A percentile compares a stretch with the other conserved stretches of the same genome.
phyloP scores from a whole-genome alignment of 306 rosid species.

The Trifolium dubium region DNA sequence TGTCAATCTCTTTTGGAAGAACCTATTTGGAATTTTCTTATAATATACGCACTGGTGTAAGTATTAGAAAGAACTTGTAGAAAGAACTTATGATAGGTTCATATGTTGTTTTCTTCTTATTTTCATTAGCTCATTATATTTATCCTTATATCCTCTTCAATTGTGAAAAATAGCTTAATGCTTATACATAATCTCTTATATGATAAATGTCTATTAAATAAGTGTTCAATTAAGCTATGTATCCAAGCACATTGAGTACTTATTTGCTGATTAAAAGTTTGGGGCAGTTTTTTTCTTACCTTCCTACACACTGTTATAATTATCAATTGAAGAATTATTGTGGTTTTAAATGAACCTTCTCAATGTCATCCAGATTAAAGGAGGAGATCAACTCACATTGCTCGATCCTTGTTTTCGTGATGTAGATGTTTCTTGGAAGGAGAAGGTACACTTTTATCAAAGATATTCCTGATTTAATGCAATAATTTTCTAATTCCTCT shows the following conservation, averaged over 20 bases:
- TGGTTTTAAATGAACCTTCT: slow-evolving; percentile 35
- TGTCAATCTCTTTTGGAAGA: not conserved
- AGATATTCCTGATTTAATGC: slow-evolving; percentile 29
- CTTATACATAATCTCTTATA: not conserved
- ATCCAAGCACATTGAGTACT: not conserved
- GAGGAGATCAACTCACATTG: slow-evolving; percentile 83
- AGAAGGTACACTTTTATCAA: slow-evolving; percentile 58
- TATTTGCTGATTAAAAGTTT: slow-evolving; percentile 10
- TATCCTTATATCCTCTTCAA: not conserved
- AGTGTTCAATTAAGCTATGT: not conserved
- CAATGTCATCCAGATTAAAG: slow-evolving; percentile 72
- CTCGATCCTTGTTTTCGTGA: slow-evolving; percentile 69
- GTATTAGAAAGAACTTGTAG: not conserved
- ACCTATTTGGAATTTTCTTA: not conserved
- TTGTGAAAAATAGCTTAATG: not conserved
- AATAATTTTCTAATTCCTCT: slow-evolving; percentile 1
- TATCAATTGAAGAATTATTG: slow-evolving; percentile 36
- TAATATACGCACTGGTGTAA: not conserved
- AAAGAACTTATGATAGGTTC: not conserved
- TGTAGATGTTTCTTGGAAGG: slow-evolving; percentile 71
- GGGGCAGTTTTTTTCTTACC: slow-evolving; percentile 15
- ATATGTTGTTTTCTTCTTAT: not conserved
- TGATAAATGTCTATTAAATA: not conserved
- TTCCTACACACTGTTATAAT: slow-evolving; percentile 22
- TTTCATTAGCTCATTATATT: not conserved